These are phyloP conservation scores for Mycena galericulata DNA, from an alignment of 768 basidiomycete genomes.

Conservation along the genomic window DNA sequence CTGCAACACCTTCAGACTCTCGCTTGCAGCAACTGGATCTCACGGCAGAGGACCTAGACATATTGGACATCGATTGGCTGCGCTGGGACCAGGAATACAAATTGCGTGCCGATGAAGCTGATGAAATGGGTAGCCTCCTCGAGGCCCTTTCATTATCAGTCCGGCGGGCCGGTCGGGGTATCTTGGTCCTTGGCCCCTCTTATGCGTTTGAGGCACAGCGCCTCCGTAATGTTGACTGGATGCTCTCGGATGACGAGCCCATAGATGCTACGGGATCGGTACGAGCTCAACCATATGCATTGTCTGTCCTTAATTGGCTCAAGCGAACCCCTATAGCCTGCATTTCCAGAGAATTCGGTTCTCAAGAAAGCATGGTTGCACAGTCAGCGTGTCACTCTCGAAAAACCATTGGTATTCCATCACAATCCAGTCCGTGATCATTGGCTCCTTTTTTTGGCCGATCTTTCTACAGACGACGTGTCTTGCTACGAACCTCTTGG, in stretches of 20 bases:
- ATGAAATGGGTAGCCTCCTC: neutral
- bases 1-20: neutral
- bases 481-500: conserved; percentile 3
- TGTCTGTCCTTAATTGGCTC: too few relatives aligned
- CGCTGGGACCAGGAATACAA: neutral
- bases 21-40: neutral
- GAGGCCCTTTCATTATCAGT: neutral
- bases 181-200: neutral
- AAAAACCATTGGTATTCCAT: neutral
- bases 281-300: neutral
- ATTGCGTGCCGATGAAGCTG: neutral
- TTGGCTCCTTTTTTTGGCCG: conserved; percentile 1
- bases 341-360: neutral
- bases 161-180: neutral
- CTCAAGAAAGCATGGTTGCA: conserved; percentile 13
- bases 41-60: neutral
- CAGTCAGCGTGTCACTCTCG: neutral
- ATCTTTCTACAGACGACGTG: neutral
- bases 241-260: neutral
- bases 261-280: conserved; percentile 2
- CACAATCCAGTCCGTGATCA: conserved; percentile 1
- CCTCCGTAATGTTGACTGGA: neutral
- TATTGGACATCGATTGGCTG: conserved; percentile 1
- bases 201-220: neutral
- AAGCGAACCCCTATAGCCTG: too few relatives aligned